Base-by-base conservation (phyloP, 23 red algal genomes). In the Gracilaria gracilis region DNA sequence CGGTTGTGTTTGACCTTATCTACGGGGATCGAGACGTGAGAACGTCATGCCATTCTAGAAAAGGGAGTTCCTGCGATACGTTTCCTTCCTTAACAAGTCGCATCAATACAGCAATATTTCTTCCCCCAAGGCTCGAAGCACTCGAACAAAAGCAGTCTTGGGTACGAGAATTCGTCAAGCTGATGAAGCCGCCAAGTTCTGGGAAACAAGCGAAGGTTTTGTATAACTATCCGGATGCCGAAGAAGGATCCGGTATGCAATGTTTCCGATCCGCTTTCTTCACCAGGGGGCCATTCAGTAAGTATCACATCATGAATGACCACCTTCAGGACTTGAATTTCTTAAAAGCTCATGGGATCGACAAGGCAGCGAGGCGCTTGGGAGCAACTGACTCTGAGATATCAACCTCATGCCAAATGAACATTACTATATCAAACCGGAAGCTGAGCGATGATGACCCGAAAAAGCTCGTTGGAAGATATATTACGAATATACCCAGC, bases 221-320 rank as follows among this genome's bases (percentile, higher is more conserved):
- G 37, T 92, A 92, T 62, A 61, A 58, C 4, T 48, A 61, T 24
- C 38, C 46, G 31, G 48, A 83, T 61, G 33, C 36, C 17, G 23
- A 73, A 25, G 64, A 84, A 42, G 80, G 77, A 58, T 9, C 12
- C 11, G 49, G 53, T 62, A 73, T 84, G 61, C 44, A 92, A 64
- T 92, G 89, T 79, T 92, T 79, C 81, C 89, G 89, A 24, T 92
- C 89, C 32, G 89, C 80, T 6, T 84, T 84, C 21, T 83, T 92
- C 62, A 84, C 89, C 7, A 76, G 80, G 27, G 79, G 79, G 2
- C 80, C 79, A 31, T 84, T 58, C 53, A 83, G 49, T 21, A 92
- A 83, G 80, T 71, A 84, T 76, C 42, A 61, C 34, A 64, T 92
- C 5, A 74, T 75, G 79, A 59, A 16, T 27, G 89, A 83, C 40